Evolutionary conservation across 2,329 filamentous ascomycete species (phyloP), one percentile per base, ranked within the genome.

Genomic region (Colletotrichum echinochloae): DNA sequence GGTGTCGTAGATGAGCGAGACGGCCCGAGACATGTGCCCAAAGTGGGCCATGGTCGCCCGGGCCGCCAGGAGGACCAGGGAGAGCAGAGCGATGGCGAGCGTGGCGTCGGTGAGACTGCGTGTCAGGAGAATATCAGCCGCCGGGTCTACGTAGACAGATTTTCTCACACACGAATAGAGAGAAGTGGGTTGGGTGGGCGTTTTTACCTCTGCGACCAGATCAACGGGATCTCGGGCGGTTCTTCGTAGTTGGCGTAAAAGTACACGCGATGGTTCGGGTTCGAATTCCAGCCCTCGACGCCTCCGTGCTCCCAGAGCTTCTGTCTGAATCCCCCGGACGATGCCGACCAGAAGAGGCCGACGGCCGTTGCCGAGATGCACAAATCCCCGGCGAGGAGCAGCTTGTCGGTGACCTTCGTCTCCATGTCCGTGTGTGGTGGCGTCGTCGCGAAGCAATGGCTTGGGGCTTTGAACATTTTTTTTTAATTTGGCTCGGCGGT

Each of bases 211-310:
- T 76, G 70, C 3, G 74, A 74, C 76, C 78, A 78, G 18, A 79
- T 74, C 16, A 75, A 56, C 16, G 77, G 76, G 8, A 79, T 72
- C 41, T 75, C 74, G 4, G 77, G 76, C 18, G 74, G 76, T 46
- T 77, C 75, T 20, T 69, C 61, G 30, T 77, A 74, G 71, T 78
- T 78, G 41, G 77, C 77, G 37, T 77, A 78, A 52, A 67, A 77
- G 62, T 77, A 78, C 5, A 77, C 75, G 48, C 75, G 73, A 26
- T 73, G 37, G 6, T 75, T 76, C 2, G 77, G 77, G 41, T 77
- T 77, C 48, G 76, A 79, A 67, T 77, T 79, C 74, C 74, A 79
- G 18, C 76, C 75, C n/a, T 76, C 62, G 30, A 71, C 71, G 49
- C 75, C 75, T 14, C 77, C 77, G 18, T 77, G 73, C 23, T 74